Evolutionary conservation across 768 basidiomycete species (phyloP).

Genomic region (Boletus pseudo-olivaceus): DNA sequence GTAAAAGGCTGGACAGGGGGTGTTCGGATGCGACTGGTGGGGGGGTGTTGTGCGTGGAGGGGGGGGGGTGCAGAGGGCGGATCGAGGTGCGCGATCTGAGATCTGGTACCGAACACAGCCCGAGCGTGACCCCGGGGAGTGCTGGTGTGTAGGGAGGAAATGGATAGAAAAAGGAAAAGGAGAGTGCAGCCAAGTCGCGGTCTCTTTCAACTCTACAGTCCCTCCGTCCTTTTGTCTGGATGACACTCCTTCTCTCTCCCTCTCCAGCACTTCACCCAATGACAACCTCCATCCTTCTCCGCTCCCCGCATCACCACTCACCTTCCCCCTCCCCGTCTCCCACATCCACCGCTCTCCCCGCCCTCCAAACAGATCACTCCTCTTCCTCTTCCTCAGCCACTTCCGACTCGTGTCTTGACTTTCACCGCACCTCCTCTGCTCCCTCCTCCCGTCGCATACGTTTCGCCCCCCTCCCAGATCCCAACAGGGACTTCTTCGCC

Average conservation of each 20-base stretch:
- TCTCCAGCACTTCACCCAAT: conserved; percentile 3
- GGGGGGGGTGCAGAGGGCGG: background rate
- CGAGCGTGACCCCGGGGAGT: conserved; percentile 20
- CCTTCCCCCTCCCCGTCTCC: conserved; percentile 13
- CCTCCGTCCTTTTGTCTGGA: conserved; percentile 1
- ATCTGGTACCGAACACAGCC: conserved; percentile 20
- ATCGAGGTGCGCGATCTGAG: conserved; percentile 11
- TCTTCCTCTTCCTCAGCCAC: conserved; percentile 20
- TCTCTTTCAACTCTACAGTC: background rate
- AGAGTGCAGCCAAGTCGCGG: background rate
- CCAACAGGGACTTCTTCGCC: conserved; percentile 43
- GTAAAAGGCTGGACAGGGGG: background rate
- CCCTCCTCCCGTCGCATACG: conserved; percentile 46
- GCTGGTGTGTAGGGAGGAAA: background rate
- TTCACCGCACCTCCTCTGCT: conserved; percentile 4
- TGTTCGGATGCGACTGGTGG: background rate
- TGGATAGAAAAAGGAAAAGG: conserved; percentile 14
- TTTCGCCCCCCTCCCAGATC: conserved; percentile 85
- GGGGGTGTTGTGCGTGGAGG: background rate
- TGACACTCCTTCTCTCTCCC: conserved; percentile 7
- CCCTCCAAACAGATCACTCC: conserved; percentile 12
- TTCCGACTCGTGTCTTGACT: conserved; percentile 19
- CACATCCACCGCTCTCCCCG: conserved; percentile 6
- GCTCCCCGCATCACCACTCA: background rate
- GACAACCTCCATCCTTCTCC: conserved; percentile 23